Evolutionary conservation across 2,329 filamentous ascomycete genomes (phyloP).

Genomic region (Fusarium metavorans): DNA sequence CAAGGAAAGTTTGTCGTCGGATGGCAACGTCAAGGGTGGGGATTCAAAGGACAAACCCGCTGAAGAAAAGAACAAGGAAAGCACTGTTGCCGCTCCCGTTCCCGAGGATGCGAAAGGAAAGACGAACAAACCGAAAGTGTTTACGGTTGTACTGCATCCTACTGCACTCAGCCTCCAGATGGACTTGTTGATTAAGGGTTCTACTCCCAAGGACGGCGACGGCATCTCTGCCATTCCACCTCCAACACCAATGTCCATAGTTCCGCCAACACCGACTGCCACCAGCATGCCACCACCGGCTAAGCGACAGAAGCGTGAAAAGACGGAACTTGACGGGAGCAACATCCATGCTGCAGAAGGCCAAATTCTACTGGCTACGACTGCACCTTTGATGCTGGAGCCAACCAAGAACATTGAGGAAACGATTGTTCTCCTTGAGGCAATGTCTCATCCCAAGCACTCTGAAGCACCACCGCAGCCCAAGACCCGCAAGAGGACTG

Average conservation of each 20-base stretch:
- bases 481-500: conserved; percentile 91
- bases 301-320: conserved; percentile 77
- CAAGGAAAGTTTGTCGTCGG: conserved; percentile 62
- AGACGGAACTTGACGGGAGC: conserved; percentile 80
- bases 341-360: conserved; percentile 82
- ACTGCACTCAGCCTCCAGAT: conserved; percentile 80
- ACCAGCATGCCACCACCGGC: conserved; percentile 69
- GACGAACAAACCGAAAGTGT: conserved; percentile 68
- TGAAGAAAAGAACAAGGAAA: conserved; percentile 68
- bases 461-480: conserved; percentile 81
- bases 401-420: conserved; percentile 78
- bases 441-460: conserved; percentile 82
- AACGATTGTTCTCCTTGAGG: conserved; percentile 77
- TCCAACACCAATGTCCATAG: conserved; percentile 72
- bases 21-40: conserved; percentile 51
- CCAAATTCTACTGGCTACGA: conserved; percentile 78
- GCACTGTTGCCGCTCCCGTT: conserved; percentile 64
- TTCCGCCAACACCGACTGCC: conserved; percentile 72
- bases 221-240: conserved; percentile 66
- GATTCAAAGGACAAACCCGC: conserved; percentile 46
- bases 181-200: conserved; percentile 82
- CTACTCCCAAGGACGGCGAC: conserved; percentile 70
- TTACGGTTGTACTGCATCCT: conserved; percentile 86
- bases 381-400: conserved; percentile 81
- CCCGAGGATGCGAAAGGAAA: conserved; percentile 57